Evolutionary conservation across 1,284 basidiomycete species (phyloP).

Genomic region (Stereum hirsutum): DNA sequence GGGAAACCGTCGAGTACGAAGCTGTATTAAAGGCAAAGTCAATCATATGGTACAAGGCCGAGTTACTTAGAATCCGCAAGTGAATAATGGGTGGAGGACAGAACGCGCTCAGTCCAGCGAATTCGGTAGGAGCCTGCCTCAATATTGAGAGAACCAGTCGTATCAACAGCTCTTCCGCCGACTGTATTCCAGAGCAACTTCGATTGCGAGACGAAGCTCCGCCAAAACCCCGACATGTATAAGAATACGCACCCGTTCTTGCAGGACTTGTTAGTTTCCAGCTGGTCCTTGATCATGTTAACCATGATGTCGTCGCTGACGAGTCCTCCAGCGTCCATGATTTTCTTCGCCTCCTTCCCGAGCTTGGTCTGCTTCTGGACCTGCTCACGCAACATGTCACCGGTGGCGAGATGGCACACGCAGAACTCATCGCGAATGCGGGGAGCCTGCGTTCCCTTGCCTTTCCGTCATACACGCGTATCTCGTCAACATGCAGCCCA

Average conservation of each 20-base stretch:
- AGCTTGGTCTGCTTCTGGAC: constrained; percentile 83
- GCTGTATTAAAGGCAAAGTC: too few species aligned
- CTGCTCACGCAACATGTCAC: constrained; percentile 97
- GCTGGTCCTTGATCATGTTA: constrained; percentile 93
- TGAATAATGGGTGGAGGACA: neutral
- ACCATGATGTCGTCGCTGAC: constrained; percentile 98
- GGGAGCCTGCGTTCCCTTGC: constrained; percentile 97
- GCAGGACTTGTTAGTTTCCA: constrained; percentile 89
- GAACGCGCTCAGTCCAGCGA: too few species aligned
- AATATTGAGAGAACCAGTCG: too few species aligned
- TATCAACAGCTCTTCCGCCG: too few species aligned
- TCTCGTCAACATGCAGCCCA: neutral
- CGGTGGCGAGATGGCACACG: constrained; percentile 96
- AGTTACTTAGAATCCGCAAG: too few species aligned
- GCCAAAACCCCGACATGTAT: too few species aligned
- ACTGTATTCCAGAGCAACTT: too few species aligned
- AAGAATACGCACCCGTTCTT: constrained; percentile 69
- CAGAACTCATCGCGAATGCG: constrained; percentile 89
- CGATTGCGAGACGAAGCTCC: too few species aligned
- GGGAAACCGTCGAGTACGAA: constrained; percentile 99
- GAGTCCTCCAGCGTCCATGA: constrained; percentile 94
- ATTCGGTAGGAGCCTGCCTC: too few species aligned
- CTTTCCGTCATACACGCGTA: constrained; percentile 39
- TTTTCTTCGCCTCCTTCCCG: constrained; percentile 91
- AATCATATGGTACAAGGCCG: too few species aligned